Conservation (phyloP, 1,284 basidiomycete genomes). For the Coniferiporia sulphurascens region DNA sequence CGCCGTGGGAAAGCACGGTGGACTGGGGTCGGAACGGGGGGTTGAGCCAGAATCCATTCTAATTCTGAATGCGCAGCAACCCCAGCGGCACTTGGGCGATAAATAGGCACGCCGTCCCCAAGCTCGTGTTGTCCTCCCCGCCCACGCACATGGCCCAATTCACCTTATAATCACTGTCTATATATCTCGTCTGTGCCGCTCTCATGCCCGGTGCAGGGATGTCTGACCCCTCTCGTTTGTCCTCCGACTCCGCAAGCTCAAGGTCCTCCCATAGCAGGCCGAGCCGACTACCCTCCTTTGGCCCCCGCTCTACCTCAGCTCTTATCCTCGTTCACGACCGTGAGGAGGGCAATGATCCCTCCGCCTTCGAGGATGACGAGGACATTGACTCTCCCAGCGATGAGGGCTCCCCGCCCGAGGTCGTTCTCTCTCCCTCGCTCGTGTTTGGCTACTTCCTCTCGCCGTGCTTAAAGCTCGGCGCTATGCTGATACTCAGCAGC, state of each 20-base stretch:
- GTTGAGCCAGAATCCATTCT: neutral
- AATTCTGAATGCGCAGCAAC: neutral
- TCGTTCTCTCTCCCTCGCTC: slow-evolving; percentile 44
- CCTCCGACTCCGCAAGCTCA: slow-evolving; percentile 9
- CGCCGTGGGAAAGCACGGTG: neutral
- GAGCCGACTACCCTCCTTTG: neutral
- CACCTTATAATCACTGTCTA: neutral
- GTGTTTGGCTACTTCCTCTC: slow-evolving; percentile 66
- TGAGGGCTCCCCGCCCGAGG: neutral
- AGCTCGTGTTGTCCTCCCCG: neutral
- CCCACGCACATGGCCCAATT: neutral
- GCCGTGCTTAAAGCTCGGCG: slow-evolving; percentile 65
- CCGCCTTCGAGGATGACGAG: slow-evolving; percentile 10
- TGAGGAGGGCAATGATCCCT: slow-evolving; percentile 13
- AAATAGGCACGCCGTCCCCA: neutral
- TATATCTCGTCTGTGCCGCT: neutral
- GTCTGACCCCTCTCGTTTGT: slow-evolving; percentile 5
- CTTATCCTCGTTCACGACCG: slow-evolving; percentile 18
- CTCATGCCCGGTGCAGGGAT: slow-evolving; percentile 5
- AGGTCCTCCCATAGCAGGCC: neutral
- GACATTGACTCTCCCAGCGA: neutral
- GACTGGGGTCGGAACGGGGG: no score
- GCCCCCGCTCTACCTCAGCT: slow-evolving; percentile 7
- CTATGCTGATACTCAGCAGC: slow-evolving; percentile 49
- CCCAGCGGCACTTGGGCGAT: neutral